These are phyloP conservation scores for Epichloe typhina DNA, from an alignment of 2,329 filamentous ascomycete species.

Conservation along the genomic window DNA sequence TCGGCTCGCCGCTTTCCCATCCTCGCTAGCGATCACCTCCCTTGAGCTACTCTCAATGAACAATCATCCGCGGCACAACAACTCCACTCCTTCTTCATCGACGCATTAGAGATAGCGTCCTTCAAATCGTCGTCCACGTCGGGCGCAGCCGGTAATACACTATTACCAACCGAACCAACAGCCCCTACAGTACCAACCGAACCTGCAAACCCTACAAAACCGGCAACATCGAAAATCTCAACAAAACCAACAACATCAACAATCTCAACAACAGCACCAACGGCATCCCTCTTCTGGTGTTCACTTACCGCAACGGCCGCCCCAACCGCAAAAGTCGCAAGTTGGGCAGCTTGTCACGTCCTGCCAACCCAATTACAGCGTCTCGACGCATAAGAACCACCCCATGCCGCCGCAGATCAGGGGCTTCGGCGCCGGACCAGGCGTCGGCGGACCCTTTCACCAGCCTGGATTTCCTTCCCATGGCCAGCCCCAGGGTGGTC, in stretches of 20 bases:
- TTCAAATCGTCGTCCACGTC: not conserved
- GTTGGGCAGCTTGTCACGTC: not conserved
- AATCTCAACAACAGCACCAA: not conserved
- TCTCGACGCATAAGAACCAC: not conserved
- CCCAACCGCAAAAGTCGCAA: not conserved
- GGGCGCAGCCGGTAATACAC: not conserved
- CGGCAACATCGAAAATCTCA: not conserved
- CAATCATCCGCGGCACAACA: constrained; percentile 6
- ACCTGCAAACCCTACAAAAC: not conserved
- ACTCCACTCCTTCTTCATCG: constrained; percentile 8
- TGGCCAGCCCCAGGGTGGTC: constrained; percentile 35
- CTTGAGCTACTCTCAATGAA: constrained; percentile 9
- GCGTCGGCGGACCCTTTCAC: constrained; percentile 27
- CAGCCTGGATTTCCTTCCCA: constrained; percentile 39
- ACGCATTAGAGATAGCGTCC: constrained; percentile 17
- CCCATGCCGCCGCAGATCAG: constrained; percentile 26
- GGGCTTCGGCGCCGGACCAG: constrained; percentile 24
- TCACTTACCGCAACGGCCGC: not conserved
- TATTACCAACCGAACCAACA: not conserved
- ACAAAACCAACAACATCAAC: not conserved
- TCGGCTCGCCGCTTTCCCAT: not conserved
- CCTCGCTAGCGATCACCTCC: not conserved
- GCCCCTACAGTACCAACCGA: not conserved
- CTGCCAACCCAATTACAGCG: not conserved
- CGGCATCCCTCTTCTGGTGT: not conserved